Conservation (phyloP, 2,329 filamentous ascomycete species). For the Fusarium metavorans region DNA sequence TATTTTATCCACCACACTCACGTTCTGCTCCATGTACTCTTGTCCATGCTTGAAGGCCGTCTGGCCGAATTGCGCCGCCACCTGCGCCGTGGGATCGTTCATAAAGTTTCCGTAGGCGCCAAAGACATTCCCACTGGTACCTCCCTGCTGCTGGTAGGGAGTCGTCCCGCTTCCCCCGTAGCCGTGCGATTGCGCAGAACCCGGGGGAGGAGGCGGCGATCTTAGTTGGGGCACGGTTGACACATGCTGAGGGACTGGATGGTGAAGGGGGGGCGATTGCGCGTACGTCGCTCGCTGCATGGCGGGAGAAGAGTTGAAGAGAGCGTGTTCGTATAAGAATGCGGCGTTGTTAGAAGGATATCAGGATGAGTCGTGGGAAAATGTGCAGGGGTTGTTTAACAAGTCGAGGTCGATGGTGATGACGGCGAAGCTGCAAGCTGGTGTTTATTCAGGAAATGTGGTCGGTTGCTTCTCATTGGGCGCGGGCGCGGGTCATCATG, state of each 20-base stretch:
- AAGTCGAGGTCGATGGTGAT: conserved; percentile 18
- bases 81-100: conserved; percentile 93
- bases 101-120: conserved; percentile 92
- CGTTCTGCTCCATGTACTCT: conserved; percentile 95
- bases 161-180: conserved; percentile 80
- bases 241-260: conserved; percentile 97
- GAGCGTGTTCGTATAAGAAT: background rate
- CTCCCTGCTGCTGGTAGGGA: conserved; percentile 77
- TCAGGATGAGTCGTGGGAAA: background rate
- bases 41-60: conserved; percentile 91
- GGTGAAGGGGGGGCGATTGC: conserved; percentile 93
- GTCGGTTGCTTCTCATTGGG: conserved; percentile 48
- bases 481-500: conserved; percentile 43
- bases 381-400: conserved; percentile 11
- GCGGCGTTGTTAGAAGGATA: background rate
- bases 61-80: conserved; percentile 94
- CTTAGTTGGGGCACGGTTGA: conserved; percentile 97
- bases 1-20: conserved; percentile 57
- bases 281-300: conserved; percentile 92
- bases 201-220: conserved; percentile 86
- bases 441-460: conserved; percentile 51
- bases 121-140: conserved; percentile 65
- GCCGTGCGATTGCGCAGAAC: conserved; percentile 74
- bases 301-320: conserved; percentile 45
- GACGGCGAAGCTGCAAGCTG: conserved; percentile 39